Evolutionary conservation across 371 early-diverging fungal genomes (phyloP), one percentile per base, ranked within the genome.

Genomic region (Lichtheimia ornata): DNA sequence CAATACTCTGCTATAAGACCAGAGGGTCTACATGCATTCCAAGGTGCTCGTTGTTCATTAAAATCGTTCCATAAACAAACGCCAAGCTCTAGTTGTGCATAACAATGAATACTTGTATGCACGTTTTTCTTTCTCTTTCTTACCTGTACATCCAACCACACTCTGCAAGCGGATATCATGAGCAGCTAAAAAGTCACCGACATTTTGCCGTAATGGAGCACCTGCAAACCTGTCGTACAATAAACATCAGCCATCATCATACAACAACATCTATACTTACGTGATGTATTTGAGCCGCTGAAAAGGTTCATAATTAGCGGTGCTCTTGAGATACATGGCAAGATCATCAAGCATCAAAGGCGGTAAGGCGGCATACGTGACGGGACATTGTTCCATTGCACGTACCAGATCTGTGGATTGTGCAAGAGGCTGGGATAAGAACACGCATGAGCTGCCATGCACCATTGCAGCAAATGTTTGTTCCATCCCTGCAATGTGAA

Each of bases 111-210:
- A 2, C n/a, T 14, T 24, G 2, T 15, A 20, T 22, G 13, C 40
- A 47, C 7, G n/a, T 2, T 47, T n/a, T 47, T n/a, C 20, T 6
- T 2, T 22, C 22, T 22, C 22, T 22, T 22, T 22, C 20, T 7
- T 41, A 56, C 64, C 64, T 28, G 64, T 63, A 5, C 58, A 35
- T 22, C 64, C 64, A 17, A 55, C 43, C 9, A 27, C 14, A 12
- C 40, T 35, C 20, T 41, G 44, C 20, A 63, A 13, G 9, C 58
- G 57, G 5, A 63, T 40, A 1, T 45, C 24, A 18, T 57, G 58
- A 1, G 18, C 30, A 20, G 14, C 22, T 6, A 58, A 43, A 27
- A 53, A 40, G 45, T 63, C 43, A 45, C 61, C 61, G 9, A 50
- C 24, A 44, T 43, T 28, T 6, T 15, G 13, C 14, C 54, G 44